Evolutionary conservation across 2,329 filamentous ascomycete species (phyloP), one percentile per base, ranked within the genome.

Genomic region (Chaetomium olivaceum): DNA sequence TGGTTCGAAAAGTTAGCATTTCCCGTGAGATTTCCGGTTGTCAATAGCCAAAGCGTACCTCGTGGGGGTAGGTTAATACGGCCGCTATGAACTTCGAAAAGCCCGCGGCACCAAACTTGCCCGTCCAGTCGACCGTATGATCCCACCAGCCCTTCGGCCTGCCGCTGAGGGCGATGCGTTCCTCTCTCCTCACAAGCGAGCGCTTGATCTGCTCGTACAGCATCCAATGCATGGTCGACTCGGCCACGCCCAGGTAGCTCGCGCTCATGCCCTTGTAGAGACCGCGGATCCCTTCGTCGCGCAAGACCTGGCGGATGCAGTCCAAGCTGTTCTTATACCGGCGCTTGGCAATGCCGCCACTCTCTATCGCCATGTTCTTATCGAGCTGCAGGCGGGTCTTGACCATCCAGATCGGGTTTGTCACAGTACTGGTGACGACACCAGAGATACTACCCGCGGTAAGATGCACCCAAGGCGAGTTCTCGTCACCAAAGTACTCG

Each of bases 331-430:
- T 97, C 76, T 87, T 88, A 79, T 98, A 97, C 74, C 88, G 88
- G 61, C 93, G 83, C 60, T 82, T 81, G 62, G 80, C 79, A 29
- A 79, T 76, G 48, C 81, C 83, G 29, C 83, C 85, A 66, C 84
- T 81, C 68, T 85, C 80, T 71, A 86, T 85, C 19, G 89, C 90
- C 61, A 88, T 86, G 74, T 91, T 91, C 81, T 93, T 96, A 80
- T 98, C 93, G 39, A 98, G 85, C 79, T 98, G 93, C 72, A 98
- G 77, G 36, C 93, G 84, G 50, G 93, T 98, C 83, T 98, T 98
- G 75, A 98, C 88, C 69, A 98, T 85, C 93, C 93, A 98, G 74
- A 98, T 97, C 1, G 93, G 93, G 77, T 97, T 97, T 46, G 93
- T 98, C 25, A 90, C 91, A 0, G 94, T 97, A 56, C 91, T 91